These are phyloP conservation scores for Veloporphyrellus conicus DNA, from an alignment of 1,284 basidiomycete species.

Conservation along the genomic window DNA sequence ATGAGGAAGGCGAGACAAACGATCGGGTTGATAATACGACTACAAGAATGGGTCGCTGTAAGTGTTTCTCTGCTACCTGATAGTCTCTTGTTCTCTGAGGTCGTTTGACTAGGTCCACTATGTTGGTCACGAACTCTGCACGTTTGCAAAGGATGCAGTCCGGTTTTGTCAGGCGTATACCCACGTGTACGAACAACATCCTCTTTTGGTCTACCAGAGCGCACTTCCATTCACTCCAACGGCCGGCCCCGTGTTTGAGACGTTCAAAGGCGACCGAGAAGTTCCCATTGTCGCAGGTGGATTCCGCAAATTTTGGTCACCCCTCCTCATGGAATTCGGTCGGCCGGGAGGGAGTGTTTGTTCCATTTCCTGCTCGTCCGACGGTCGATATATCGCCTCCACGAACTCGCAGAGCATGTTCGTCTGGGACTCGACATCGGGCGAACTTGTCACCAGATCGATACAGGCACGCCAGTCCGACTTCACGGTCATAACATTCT, in stretches of 20 bases:
- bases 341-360: constrained; percentile 13
- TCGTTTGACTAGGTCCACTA: constrained; percentile 12
- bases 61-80: constrained; percentile 2
- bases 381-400: constrained; percentile 32
- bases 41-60: constrained; percentile 30
- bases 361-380: constrained; percentile 23
- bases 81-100: constrained; percentile 1
- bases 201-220: constrained; percentile 33
- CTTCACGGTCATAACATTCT: constrained; percentile 24
- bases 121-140: constrained; percentile 14
- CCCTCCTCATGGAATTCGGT: constrained; percentile 31
- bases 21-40: constrained; percentile 24
- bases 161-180: constrained; percentile 33
- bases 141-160: constrained; percentile 24
- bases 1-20: constrained; percentile 33
- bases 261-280: constrained; percentile 26
- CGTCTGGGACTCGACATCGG: constrained; percentile 32
- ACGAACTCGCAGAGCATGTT: constrained; percentile 19
- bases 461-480: constrained; percentile 7
- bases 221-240: constrained; percentile 35
- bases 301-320: constrained; percentile 32
- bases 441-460: constrained; percentile 24
- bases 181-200: constrained; percentile 33
- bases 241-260: constrained; percentile 21
- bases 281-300: constrained; percentile 27